Percentiles rank a stretch among this genome's conserved stretches.
phyloP scores from a whole-genome alignment of 2,329 filamentous ascomycete species.

The Waltergamsia citrina region DNA sequence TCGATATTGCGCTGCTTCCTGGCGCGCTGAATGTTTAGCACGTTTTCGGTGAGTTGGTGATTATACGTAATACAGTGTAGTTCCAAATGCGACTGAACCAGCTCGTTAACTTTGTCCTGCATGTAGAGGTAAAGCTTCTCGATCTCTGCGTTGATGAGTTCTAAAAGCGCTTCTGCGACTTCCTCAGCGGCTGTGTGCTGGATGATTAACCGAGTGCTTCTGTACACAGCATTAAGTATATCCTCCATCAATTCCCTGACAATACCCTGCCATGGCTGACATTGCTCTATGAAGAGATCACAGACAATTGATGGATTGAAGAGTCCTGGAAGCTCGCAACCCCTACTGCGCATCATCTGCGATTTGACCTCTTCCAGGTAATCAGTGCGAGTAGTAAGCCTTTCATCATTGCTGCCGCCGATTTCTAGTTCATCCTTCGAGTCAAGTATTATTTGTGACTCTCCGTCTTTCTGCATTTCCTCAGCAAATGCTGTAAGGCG shows the following conservation, averaged over 20 bases:
- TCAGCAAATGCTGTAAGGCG: slow-evolving; percentile 4
- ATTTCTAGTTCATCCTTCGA: slow-evolving; percentile 8
- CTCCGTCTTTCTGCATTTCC: neutral
- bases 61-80: slow-evolving; percentile 43
- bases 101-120: slow-evolving; percentile 28
- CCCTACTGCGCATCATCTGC: slow-evolving; percentile 12
- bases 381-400: slow-evolving; percentile 6
- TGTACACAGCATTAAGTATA: neutral
- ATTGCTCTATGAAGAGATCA: slow-evolving; percentile 52
- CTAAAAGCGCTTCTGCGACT: slow-evolving; percentile 16
- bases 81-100: slow-evolving; percentile 33
- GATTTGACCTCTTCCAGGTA: slow-evolving; percentile 2
- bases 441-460: slow-evolving; percentile 1
- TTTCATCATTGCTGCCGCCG: slow-evolving; percentile 3
- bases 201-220: neutral
- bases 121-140: slow-evolving; percentile 18
- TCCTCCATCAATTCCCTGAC: slow-evolving; percentile 35
- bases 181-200: slow-evolving; percentile 24
- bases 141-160: slow-evolving; percentile 17
- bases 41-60: slow-evolving; percentile 29
- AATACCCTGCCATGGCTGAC: slow-evolving; percentile 38
- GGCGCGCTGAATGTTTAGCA: slow-evolving; percentile 20
- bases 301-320: slow-evolving; percentile 51
- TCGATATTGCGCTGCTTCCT: slow-evolving; percentile 9
- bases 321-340: slow-evolving; percentile 47